Percentiles rank a stretch among this genome's conserved stretches.
Conservation (phyloP, 2,329 filamentous ascomycete genomes). For the Alternaria gaisen region DNA sequence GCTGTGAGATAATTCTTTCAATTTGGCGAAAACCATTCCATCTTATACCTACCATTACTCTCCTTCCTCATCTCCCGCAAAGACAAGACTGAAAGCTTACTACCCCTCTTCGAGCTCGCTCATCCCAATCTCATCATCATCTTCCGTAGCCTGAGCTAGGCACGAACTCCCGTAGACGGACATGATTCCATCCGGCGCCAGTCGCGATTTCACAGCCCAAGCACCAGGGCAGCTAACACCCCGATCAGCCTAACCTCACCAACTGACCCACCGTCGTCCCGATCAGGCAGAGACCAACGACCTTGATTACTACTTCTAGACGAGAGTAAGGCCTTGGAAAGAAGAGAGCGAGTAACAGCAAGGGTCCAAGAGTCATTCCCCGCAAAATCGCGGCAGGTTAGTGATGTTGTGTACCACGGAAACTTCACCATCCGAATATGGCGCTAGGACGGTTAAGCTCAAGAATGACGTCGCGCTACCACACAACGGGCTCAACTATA, state of each 20-base stretch:
- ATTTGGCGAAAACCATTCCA: background rate
- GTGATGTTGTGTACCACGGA: constrained; percentile 10
- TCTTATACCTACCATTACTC: background rate
- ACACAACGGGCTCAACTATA: background rate
- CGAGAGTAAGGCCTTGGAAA: background rate
- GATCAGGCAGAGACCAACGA: background rate
- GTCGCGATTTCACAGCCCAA: constrained; percentile 2
- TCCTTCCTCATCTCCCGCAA: background rate
- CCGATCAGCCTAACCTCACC: constrained; percentile 1
- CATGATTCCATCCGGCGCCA: constrained; percentile 4
- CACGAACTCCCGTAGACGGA: constrained; percentile 3
- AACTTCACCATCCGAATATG: constrained; percentile 9
- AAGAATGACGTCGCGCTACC: constrained; percentile 6
- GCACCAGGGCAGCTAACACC: background rate
- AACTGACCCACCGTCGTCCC: background rate
- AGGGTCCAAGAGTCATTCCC: background rate
- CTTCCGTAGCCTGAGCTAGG: background rate
- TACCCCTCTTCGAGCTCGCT: background rate
- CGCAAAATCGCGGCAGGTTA: constrained; percentile 5
- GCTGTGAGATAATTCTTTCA: background rate
- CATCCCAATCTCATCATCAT: background rate
- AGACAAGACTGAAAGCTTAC: constrained; percentile 3
- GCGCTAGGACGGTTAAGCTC: constrained; percentile 9
- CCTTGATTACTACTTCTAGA: background rate
- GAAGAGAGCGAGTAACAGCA: background rate